A percentile compares a stretch with the other conserved stretches of the same genome.
Evolutionary conservation across 2,329 filamentous ascomycete genomes (phyloP).

Genomic region (Rhinocladiella similis): DNA sequence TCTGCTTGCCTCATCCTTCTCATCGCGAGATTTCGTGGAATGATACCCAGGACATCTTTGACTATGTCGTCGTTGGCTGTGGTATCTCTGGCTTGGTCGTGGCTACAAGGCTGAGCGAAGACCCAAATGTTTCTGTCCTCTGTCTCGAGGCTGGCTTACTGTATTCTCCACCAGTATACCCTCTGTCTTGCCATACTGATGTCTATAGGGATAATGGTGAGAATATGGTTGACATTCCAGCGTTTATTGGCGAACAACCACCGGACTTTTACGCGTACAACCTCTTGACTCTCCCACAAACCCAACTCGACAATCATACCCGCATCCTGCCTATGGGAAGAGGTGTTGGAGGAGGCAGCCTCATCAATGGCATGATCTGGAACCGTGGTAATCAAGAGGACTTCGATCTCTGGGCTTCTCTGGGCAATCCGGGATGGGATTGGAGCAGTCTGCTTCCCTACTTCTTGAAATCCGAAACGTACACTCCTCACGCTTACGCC

Average conservation of each 20-base stretch:
- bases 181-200: neutral
- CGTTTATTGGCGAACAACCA: constrained; percentile 32
- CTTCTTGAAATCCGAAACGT: constrained; percentile 48
- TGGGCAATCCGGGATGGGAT: constrained; percentile 49
- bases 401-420: constrained; percentile 46
- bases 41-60: constrained; percentile 19
- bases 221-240: constrained; percentile 30
- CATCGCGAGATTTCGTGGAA: neutral
- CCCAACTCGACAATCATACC: constrained; percentile 28
- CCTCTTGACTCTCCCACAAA: constrained; percentile 31
- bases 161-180: neutral
- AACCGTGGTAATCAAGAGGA: constrained; percentile 40
- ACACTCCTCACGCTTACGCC: constrained; percentile 42
- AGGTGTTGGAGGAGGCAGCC: constrained; percentile 41
- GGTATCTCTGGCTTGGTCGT: constrained; percentile 34
- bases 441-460: constrained; percentile 50
- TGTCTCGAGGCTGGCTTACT: constrained; percentile 32
- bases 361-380: constrained; percentile 43
- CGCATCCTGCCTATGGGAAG: constrained; percentile 31
- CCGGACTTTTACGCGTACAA: constrained; percentile 32
- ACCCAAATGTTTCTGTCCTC: constrained; percentile 30
- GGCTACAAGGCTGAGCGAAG: constrained; percentile 31
- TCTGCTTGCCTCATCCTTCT: neutral
- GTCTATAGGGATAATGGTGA: constrained; percentile 33
- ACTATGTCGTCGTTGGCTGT: constrained; percentile 37